Percentiles rank a stretch among this genome's conserved stretches.
These are phyloP conservation scores for Blastocystis sp. DNA, from an alignment of 352 stramenopile species.

Conservation along the genomic window DNA sequence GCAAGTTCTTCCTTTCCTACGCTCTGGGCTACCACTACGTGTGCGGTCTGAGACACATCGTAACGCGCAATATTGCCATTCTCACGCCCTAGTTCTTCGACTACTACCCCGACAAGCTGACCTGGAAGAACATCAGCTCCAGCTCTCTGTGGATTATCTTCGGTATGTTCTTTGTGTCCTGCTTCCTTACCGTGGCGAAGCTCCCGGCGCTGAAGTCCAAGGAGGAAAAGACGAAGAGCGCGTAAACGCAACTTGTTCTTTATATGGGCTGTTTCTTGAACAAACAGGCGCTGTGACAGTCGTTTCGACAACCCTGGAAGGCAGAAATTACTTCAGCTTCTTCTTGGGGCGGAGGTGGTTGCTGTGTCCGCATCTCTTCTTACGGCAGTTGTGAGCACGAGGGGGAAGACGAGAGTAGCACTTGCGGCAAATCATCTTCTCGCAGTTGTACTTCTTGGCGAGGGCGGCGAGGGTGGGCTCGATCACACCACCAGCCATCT, in stretches of 20 bases:
- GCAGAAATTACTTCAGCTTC: slow-evolving; percentile 95
- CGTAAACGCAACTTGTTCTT: slow-evolving; percentile 21
- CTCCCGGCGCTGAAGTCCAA: slow-evolving; percentile 66
- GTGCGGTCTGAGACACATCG: slow-evolving; percentile 73
- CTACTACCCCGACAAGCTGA: slow-evolving; percentile 71
- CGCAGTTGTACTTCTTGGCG: slow-evolving; percentile 98
- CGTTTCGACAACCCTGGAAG: slow-evolving; percentile 79
- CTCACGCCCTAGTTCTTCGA: slow-evolving; percentile 71
- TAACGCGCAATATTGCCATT: not conserved
- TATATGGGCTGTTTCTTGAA: not conserved
- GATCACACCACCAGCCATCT: slow-evolving; percentile 78
- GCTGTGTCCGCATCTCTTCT: slow-evolving; percentile 99
- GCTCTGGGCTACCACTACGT: slow-evolving; percentile 70
- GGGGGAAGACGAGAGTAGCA: slow-evolving; percentile 97
- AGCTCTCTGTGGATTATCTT: slow-evolving; percentile 72
- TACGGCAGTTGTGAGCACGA: slow-evolving; percentile 98
- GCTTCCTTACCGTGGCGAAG: slow-evolving; percentile 52
- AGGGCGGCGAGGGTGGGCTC: slow-evolving; percentile 95
- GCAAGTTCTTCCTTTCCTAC: slow-evolving; percentile 74
- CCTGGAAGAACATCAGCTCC: slow-evolving; percentile 71
- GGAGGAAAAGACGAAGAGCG: slow-evolving; percentile 53
- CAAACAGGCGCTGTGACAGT: not conserved
- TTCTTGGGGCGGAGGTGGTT: slow-evolving; percentile 99
- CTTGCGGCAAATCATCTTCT: slow-evolving; percentile 99
- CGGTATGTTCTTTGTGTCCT: slow-evolving; percentile 50